Evolutionary conservation across 2,329 filamentous ascomycete species (phyloP).

Genomic region (Sclerotinia nivalis): DNA sequence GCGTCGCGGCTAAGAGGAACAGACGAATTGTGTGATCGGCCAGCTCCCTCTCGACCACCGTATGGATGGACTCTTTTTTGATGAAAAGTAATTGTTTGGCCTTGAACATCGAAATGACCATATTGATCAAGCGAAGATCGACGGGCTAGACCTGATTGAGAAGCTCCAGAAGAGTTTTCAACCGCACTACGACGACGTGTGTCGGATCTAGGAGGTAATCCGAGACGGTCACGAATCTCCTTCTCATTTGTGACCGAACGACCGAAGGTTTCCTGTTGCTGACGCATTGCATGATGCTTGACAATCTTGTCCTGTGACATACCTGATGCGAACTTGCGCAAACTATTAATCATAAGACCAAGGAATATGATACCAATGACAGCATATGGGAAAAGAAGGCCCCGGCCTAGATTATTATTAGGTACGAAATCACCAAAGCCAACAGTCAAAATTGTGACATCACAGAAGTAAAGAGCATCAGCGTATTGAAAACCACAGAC

Average conservation of each 20-base stretch:
- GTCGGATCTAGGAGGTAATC: conserved; percentile 37
- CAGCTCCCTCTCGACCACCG: conserved; percentile 38
- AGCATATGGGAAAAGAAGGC: conserved; percentile 66
- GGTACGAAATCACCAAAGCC: conserved; percentile 65
- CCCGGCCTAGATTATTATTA: conserved; percentile 52
- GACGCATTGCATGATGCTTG: conserved; percentile 56
- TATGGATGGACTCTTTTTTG: conserved; percentile 32
- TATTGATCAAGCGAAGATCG: conserved; percentile 39
- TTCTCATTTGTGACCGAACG: conserved; percentile 54
- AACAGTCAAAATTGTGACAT: conserved; percentile 61
- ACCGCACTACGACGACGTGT: conserved; percentile 20
- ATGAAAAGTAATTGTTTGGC: conserved; percentile 42
- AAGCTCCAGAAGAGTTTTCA: conserved; percentile 28
- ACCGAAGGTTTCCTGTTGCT: conserved; percentile 54
- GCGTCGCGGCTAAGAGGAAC: conserved; percentile 35
- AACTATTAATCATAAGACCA: conserved; percentile 65
- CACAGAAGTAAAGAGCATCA: conserved; percentile 61
- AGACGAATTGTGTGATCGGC: conserved; percentile 25
- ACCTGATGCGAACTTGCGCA: conserved; percentile 60
- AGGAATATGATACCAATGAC: conserved; percentile 69
- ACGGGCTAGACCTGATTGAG: conserved; percentile 38
- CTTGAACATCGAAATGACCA: conserved; percentile 42
- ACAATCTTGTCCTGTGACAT: conserved; percentile 63
- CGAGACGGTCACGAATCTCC: conserved; percentile 48
- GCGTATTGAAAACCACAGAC: conserved; percentile 60